Percentiles rank a stretch among this genome's conserved stretches.
These are phyloP conservation scores for Penicillium canariense DNA, from an alignment of 495 filamentous ascomycete species.

Conservation along the genomic window DNA sequence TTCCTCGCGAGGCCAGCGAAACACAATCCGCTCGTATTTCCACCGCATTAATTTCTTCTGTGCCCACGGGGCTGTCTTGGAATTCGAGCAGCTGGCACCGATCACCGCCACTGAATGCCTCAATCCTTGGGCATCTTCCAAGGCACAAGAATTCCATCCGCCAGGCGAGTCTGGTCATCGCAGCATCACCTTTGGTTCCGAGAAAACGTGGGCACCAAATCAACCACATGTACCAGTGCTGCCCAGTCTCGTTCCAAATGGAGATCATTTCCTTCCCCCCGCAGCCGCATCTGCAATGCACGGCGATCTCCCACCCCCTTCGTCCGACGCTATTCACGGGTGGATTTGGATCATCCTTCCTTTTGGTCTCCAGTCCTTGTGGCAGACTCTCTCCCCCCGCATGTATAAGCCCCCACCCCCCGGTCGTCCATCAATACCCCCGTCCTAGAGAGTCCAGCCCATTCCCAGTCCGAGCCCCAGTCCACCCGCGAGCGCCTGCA, in stretches of 20 bases:
- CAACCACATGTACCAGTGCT: neutral
- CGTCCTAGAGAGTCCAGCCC: neutral
- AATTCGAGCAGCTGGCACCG: neutral
- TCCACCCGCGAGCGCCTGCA: neutral
- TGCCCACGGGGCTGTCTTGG: neutral
- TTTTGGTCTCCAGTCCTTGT: neutral
- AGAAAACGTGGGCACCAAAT: neutral
- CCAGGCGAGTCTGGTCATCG: neutral
- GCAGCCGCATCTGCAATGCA: neutral
- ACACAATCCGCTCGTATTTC: neutral
- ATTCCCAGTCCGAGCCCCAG: neutral
- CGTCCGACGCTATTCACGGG: constrained; percentile 3
- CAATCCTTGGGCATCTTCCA: no score
- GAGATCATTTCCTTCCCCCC: constrained; percentile 1
- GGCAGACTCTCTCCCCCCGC: neutral
- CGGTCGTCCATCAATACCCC: neutral
- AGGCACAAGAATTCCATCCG: neutral
- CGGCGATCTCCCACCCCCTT: neutral
- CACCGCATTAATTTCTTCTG: neutral
- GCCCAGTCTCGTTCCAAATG: constrained; percentile 1
- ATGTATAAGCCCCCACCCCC: no score
- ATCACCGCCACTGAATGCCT: neutral
- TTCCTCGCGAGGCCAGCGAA: neutral
- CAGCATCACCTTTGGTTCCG: neutral
- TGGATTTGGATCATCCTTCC: neutral